phyloP scores from a whole-genome alignment of 73 alveolate genomes.

The Paramecium sexaurelia region DNA sequence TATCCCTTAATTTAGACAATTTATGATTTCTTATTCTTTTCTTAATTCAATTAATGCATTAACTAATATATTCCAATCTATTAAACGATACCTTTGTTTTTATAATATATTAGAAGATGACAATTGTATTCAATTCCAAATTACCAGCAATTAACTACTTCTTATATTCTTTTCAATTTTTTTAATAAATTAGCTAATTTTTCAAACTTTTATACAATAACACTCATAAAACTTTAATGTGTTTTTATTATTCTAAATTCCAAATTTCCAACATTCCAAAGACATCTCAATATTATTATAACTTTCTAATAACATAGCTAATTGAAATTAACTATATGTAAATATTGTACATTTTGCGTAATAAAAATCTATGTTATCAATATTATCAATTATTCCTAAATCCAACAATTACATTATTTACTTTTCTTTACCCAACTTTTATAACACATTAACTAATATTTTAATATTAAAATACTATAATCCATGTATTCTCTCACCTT shows the following conservation, averaged over 20 bases:
- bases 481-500: not conserved
- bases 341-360: not conserved
- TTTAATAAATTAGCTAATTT: not conserved
- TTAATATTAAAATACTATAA: not conserved
- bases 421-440: not conserved
- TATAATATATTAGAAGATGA: not conserved
- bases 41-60: not conserved
- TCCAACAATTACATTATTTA: not conserved
- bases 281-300: not conserved
- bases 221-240: not conserved
- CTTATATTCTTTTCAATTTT: not conserved
- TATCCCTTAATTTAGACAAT: not conserved
- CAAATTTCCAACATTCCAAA: not conserved
- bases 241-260: not conserved
- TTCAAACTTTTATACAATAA: not conserved
- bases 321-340: not conserved
- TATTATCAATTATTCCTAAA: not conserved
- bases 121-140: not conserved
- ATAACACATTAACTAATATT: not conserved
- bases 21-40: not conserved
- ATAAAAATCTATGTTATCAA: not conserved
- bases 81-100: not conserved
- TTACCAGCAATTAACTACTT: not conserved
- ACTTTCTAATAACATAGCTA: not conserved
- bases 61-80: not conserved